phyloP scores from a whole-genome alignment of 2,329 filamentous ascomycete species.

The Nemania bipapillata region DNA sequence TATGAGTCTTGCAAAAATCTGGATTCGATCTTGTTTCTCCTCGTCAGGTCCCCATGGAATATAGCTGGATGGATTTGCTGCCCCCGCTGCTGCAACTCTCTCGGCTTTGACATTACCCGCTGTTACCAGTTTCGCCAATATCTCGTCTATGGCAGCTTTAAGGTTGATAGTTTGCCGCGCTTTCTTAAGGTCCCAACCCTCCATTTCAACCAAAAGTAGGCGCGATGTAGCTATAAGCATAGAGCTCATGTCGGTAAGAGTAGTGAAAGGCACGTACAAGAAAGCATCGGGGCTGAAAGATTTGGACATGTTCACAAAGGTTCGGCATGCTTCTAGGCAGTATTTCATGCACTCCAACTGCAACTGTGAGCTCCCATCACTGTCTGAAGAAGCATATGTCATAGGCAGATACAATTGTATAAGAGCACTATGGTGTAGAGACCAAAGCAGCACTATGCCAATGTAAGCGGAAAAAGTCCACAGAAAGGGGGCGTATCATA shows the following conservation, averaged over 20 bases:
- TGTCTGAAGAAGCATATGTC: constrained; percentile 48
- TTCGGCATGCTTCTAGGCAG: constrained; percentile 52
- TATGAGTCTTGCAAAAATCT: constrained; percentile 10
- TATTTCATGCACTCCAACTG: constrained; percentile 51
- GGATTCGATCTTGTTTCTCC: constrained; percentile 19
- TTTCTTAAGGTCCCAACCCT: constrained; percentile 45
- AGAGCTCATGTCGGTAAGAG: constrained; percentile 45
- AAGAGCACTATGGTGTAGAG: constrained; percentile 26
- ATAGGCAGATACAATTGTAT: constrained; percentile 53
- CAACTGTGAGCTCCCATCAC: constrained; percentile 34
- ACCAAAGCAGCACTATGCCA: constrained; percentile 36
- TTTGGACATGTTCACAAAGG: constrained; percentile 51
- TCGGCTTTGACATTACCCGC: constrained; percentile 34
- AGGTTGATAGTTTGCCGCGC: constrained; percentile 45
- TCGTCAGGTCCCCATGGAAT: constrained; percentile 19
- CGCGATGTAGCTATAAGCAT: constrained; percentile 48
- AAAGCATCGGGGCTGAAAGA: constrained; percentile 46
- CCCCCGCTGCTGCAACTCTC: constrained; percentile 40
- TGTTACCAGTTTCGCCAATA: constrained; percentile 30
- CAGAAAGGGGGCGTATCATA: constrained; percentile 25
- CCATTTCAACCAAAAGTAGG: constrained; percentile 46
- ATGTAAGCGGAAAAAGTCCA: constrained; percentile 1
- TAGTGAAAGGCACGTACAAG: constrained; percentile 44
- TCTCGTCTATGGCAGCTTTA: constrained; percentile 36
- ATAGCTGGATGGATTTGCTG: constrained; percentile 27